Conservation (phyloP, 495 filamentous ascomycete species). For the Hypoxylon fragiforme region DNA sequence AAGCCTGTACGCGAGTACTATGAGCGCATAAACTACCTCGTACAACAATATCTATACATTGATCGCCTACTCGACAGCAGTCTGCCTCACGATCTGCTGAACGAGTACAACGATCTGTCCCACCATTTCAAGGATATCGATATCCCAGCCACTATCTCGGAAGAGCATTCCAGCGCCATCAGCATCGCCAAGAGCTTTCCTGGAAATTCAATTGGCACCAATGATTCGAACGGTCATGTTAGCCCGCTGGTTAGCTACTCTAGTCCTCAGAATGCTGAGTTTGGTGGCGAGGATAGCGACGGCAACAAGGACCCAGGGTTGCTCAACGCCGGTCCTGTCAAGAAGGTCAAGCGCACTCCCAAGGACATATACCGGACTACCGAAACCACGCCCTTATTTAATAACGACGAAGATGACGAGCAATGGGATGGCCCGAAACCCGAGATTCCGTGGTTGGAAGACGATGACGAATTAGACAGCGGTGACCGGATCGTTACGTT, state of each 20-base stretch:
- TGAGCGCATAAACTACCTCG: slow-evolving; percentile 76
- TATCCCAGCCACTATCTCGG: slow-evolving; percentile 61
- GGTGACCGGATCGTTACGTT: slow-evolving; percentile 68
- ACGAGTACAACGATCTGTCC: slow-evolving; percentile 72
- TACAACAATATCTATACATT: slow-evolving; percentile 89
- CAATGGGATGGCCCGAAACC: slow-evolving; percentile 41
- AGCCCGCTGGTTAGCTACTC: slow-evolving; percentile 11
- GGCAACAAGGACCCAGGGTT: slow-evolving; percentile 19
- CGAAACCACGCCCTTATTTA: slow-evolving; percentile 68
- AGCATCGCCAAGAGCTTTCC: slow-evolving; percentile 17
- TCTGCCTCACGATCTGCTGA: slow-evolving; percentile 79
- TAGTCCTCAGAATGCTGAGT: slow-evolving; percentile 27
- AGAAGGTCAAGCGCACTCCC: slow-evolving; percentile 74
- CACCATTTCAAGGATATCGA: slow-evolving; percentile 48
- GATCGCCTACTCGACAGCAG: slow-evolving; percentile 89
- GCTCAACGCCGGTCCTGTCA: slow-evolving; percentile 12
- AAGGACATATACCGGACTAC: slow-evolving; percentile 78
- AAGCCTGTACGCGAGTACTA: slow-evolving; percentile 78
- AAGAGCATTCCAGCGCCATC: slow-evolving; percentile 38
- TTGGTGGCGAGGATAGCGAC: slow-evolving; percentile 22
- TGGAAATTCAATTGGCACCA: background rate
- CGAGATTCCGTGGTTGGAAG: slow-evolving; percentile 55
- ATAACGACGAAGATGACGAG: slow-evolving; percentile 42
- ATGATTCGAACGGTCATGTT: background rate
- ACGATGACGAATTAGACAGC: slow-evolving; percentile 63